Conservation (phyloP, 805 yeast species). For the Ogataea trehaloabstinens region DNA sequence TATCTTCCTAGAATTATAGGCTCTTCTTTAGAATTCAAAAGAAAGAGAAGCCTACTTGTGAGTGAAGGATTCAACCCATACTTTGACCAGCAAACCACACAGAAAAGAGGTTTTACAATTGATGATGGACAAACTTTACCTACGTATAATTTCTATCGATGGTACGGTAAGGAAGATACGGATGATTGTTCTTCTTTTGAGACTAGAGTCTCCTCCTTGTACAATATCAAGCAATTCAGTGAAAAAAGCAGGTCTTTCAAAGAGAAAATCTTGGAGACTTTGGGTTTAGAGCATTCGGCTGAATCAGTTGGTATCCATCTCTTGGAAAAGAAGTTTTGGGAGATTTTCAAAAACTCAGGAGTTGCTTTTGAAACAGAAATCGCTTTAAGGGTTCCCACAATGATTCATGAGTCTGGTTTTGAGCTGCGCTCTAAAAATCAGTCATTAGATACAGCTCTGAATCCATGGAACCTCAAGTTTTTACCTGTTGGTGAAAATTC, state of each 20-base stretch:
- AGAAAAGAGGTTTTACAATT: slow-evolving; percentile 37
- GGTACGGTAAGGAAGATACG: slow-evolving; percentile 40
- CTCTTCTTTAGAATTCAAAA: slow-evolving; percentile 42
- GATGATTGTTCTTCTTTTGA: slow-evolving; percentile 39
- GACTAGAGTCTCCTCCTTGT: slow-evolving; percentile 46
- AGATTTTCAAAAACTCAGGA: slow-evolving; percentile 31
- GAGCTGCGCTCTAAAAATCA: slow-evolving; percentile 18
- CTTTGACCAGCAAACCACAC: slow-evolving; percentile 47
- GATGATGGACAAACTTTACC: slow-evolving; percentile 36
- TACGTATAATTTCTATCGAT: slow-evolving; percentile 40
- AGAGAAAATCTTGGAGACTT: slow-evolving; percentile 22
- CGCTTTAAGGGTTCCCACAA: slow-evolving; percentile 32
- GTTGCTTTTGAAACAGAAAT: slow-evolving; percentile 36
- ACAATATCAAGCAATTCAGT: slow-evolving; percentile 55
- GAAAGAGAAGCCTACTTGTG: slow-evolving; percentile 45
- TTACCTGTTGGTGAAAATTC: slow-evolving; percentile 50
- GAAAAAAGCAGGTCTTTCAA: slow-evolving; percentile 50
- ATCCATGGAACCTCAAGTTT: slow-evolving; percentile 61
- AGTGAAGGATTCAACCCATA: slow-evolving; percentile 52
- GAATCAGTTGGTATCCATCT: slow-evolving; percentile 15
- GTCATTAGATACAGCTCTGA: slow-evolving; percentile 8
- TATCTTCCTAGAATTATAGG: slow-evolving; percentile 42
- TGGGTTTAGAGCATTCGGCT: slow-evolving; percentile 17
- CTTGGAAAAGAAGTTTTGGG: slow-evolving; percentile 46
- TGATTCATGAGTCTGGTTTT: slow-evolving; percentile 41